Conservation (phyloP, 176 grass and related monocot genomes). For the Melocanna baccifera region DNA sequence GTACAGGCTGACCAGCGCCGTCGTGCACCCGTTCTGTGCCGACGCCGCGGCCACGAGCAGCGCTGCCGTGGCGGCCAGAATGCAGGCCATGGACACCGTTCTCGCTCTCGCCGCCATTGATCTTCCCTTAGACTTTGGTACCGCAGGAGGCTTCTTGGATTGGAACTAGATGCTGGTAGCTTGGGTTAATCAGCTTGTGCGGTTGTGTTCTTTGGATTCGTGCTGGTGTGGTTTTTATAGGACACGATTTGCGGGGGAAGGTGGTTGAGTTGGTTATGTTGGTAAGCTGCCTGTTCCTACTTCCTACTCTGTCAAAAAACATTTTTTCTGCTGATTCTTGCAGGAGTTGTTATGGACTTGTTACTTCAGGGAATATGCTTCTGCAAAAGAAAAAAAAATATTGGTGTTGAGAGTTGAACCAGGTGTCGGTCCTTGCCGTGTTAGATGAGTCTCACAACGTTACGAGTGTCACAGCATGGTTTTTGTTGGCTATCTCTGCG, state of each 20-base stretch:
- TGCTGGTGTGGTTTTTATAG: conserved; percentile 7
- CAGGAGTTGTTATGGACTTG: background rate
- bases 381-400: background rate
- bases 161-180: background rate
- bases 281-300: conserved; percentile 44
- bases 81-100: background rate
- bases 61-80: conserved; percentile 8
- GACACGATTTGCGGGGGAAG: background rate
- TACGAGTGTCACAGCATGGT: background rate
- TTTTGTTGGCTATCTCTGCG: background rate
- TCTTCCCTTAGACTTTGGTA: background rate
- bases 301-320: background rate
- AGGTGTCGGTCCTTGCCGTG: background rate
- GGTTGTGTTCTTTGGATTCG: background rate
- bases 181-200: background rate
- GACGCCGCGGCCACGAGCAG: conserved; percentile 27
- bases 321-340: background rate
- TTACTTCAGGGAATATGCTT: background rate
- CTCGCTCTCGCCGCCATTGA: conserved; percentile 22
- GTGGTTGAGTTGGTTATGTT: conserved; percentile 14
- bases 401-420: background rate
- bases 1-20: conserved; percentile 58
- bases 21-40: conserved; percentile 65
- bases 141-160: background rate
- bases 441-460: conserved; percentile 14